phyloP scores from a whole-genome alignment of 495 filamentous ascomycete genomes.

The Jackrogersella minutella region DNA sequence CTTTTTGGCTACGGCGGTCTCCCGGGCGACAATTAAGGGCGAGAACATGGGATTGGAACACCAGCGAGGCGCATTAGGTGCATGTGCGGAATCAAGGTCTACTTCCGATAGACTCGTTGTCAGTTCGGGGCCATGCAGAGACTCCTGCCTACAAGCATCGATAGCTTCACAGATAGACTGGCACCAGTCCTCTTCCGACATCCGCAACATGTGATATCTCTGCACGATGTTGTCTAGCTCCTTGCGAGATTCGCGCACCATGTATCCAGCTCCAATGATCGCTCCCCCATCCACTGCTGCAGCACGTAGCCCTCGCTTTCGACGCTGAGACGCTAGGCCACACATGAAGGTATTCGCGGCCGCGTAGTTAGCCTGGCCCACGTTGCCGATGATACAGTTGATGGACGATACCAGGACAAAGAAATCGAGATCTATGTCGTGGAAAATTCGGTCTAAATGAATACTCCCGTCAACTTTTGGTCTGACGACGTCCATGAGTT shows the following conservation, averaged over 20 bases:
- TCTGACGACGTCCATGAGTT: slow-evolving; percentile 33
- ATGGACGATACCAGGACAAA: slow-evolving; percentile 52
- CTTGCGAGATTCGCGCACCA: slow-evolving; percentile 14
- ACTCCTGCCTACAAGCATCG: slow-evolving; percentile 21
- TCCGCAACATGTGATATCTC: no score
- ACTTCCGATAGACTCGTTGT: neutral
- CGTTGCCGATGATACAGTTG: slow-evolving; percentile 46
- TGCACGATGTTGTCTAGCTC: no score
- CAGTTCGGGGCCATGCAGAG: neutral
- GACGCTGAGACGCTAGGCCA: slow-evolving; percentile 44
- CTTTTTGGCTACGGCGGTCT: no score
- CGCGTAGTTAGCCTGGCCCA: slow-evolving; percentile 59
- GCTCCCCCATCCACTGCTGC: slow-evolving; percentile 52
- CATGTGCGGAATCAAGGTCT: no score
- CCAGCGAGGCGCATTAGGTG: no score
- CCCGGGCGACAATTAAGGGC: no score
- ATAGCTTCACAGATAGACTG: neutral
- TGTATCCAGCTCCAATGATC: slow-evolving; percentile 56
- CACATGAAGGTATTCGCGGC: slow-evolving; percentile 60
- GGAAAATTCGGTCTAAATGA: slow-evolving; percentile 49
- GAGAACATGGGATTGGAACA: no score
- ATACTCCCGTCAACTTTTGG: slow-evolving; percentile 50
- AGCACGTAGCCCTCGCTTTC: slow-evolving; percentile 42
- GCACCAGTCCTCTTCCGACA: no score
- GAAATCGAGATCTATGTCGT: slow-evolving; percentile 50